Percentiles rank a stretch among this genome's conserved stretches.
Evolutionary conservation across 2,329 filamentous ascomycete species (phyloP).

Genomic region (Colletotrichum chrysophilum): DNA sequence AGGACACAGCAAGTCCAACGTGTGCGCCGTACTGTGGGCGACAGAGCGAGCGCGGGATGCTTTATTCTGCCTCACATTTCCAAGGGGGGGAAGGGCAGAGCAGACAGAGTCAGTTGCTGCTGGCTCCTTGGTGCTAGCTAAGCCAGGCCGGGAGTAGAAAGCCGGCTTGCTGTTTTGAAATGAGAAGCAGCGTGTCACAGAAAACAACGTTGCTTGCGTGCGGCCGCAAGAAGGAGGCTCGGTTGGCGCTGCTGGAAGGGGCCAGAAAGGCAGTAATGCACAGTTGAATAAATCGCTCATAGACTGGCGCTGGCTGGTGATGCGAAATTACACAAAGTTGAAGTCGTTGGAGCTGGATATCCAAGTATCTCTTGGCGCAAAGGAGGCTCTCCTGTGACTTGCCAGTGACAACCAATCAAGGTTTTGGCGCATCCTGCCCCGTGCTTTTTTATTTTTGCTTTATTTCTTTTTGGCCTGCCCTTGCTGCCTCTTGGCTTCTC

Average conservation of each 20-base stretch:
- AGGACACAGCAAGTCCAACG: conserved; percentile 13
- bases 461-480: not conserved
- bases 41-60: not conserved
- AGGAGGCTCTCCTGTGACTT: conserved; percentile 19
- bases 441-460: not conserved
- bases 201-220: conserved; percentile 7
- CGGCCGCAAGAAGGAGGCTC: conserved; percentile 12
- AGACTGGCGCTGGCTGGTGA: not conserved
- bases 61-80: not conserved
- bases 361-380: conserved; percentile 22
- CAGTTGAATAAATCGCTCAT: conserved; percentile 22
- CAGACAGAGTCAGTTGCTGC: not conserved
- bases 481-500: not conserved
- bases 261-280: not conserved
- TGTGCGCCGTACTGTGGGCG: conserved; percentile 12
- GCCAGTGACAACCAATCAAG: conserved; percentile 21
- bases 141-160: conserved; percentile 3
- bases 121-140: not conserved
- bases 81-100: not conserved
- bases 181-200: conserved; percentile 6
- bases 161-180: conserved; percentile 14
- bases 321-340: conserved; percentile 12
- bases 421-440: conserved; percentile 22
- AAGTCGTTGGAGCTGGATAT: conserved; percentile 21
- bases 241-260: not conserved